Conservation (phyloP, 345 rosid species). For the Noccaea caerulescens region DNA sequence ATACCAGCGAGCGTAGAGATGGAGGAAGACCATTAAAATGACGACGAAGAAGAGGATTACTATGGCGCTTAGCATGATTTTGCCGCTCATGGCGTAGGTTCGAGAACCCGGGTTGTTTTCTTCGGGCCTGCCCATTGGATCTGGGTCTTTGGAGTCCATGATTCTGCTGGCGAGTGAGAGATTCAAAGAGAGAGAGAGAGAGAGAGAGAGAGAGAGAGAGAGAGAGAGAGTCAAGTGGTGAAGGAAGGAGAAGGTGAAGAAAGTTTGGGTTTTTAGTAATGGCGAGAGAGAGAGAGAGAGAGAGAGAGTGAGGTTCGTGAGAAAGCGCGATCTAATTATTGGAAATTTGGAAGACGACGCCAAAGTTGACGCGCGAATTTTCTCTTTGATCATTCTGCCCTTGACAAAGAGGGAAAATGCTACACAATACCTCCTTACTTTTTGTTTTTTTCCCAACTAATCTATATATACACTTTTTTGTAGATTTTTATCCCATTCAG, state of each 20-base stretch:
- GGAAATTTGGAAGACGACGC: slow-evolving; percentile 28
- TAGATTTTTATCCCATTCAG: not conserved
- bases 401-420: no score
- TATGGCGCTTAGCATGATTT: slow-evolving; percentile 71
- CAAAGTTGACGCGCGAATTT: slow-evolving; percentile 38
- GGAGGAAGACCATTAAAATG: slow-evolving; percentile 65
- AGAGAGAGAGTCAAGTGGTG: slow-evolving; percentile 38
- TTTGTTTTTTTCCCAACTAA: no score
- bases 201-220: slow-evolving; percentile 32
- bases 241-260: slow-evolving; percentile 14
- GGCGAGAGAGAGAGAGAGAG: slow-evolving; percentile 27
- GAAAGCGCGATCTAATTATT: slow-evolving; percentile 27
- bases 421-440: no score
- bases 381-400: slow-evolving; percentile 25
- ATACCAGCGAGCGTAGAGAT: slow-evolving; percentile 94
- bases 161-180: not conserved
- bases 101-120: not conserved
- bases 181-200: slow-evolving; percentile 27
- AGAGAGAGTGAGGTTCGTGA: slow-evolving; percentile 35
- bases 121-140: slow-evolving; percentile 16
- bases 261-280: slow-evolving; percentile 22
- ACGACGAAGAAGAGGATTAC: slow-evolving; percentile 73
- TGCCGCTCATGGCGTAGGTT: slow-evolving; percentile 67
- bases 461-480: not conserved
- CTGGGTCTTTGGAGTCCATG: slow-evolving; percentile 32